Conservation (phyloP, 2,329 filamentous ascomycete species). For the Stenocarpella maydis region DNA sequence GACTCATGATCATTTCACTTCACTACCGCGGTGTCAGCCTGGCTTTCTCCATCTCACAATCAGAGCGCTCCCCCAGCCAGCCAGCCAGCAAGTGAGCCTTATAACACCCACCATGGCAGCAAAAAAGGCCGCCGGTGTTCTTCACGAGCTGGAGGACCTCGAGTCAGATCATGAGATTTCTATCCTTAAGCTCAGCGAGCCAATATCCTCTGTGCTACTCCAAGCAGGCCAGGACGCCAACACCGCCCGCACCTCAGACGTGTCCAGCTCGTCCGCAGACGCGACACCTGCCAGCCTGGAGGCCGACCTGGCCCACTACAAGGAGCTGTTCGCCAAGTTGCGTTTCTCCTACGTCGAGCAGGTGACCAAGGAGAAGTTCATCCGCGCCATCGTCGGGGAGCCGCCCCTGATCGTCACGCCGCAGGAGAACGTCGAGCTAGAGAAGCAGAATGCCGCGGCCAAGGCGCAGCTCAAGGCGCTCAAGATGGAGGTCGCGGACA, state of each 20-base stretch:
- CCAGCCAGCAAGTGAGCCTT: neutral
- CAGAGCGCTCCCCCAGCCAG: neutral
- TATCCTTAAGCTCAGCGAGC: slow-evolving; percentile 80
- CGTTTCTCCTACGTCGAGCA: slow-evolving; percentile 98
- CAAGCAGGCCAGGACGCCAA: slow-evolving; percentile 45
- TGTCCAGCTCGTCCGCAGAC: slow-evolving; percentile 70
- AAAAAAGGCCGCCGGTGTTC: slow-evolving; percentile 47
- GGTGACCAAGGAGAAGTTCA: slow-evolving; percentile 97
- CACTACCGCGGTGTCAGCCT: neutral
- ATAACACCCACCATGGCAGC: slow-evolving; percentile 43
- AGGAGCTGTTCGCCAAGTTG: slow-evolving; percentile 93
- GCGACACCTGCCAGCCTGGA: slow-evolving; percentile 79
- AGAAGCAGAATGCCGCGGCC: slow-evolving; percentile 70
- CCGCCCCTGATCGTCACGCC: slow-evolving; percentile 85
- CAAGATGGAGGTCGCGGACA: slow-evolving; percentile 79
- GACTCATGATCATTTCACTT: neutral
- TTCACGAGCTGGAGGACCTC: slow-evolving; percentile 61
- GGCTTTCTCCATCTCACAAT: neutral
- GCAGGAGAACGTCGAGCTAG: slow-evolving; percentile 82
- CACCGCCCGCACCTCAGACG: slow-evolving; percentile 72
- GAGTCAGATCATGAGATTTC: slow-evolving; percentile 69
- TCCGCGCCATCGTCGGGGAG: slow-evolving; percentile 89
- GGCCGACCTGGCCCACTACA: slow-evolving; percentile 88
- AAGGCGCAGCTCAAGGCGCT: slow-evolving; percentile 82
- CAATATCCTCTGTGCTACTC: slow-evolving; percentile 66